phyloP scores from a whole-genome alignment of 345 rosid species.

The Erucastrum elatum region DNA sequence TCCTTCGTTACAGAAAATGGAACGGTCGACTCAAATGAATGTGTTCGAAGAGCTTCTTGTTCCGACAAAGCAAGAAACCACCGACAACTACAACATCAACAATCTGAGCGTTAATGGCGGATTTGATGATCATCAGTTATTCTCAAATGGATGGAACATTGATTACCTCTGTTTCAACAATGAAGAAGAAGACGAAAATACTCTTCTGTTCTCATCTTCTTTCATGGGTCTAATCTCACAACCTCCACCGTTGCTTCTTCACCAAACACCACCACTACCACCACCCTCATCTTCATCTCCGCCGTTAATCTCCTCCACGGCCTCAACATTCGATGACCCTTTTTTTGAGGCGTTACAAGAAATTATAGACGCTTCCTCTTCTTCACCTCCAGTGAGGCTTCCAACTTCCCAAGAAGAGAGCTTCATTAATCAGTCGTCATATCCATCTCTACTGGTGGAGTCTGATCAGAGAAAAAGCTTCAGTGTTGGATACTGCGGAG shows the following conservation, averaged over 20 bases:
- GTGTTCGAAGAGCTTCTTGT: conserved; percentile 69
- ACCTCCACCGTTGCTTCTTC: conserved; percentile 35
- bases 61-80: conserved; percentile 54
- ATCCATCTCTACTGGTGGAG: conserved; percentile 47
- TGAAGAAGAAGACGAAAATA: conserved; percentile 36
- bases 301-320: conserved; percentile 28
- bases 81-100: conserved; percentile 31
- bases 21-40: conserved; percentile 58
- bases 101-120: conserved; percentile 31
- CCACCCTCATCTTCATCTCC: conserved; percentile 39
- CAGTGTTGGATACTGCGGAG: conserved; percentile 45
- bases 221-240: conserved; percentile 43
- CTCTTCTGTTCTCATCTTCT: conserved; percentile 22
- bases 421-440: conserved; percentile 18
- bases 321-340: conserved; percentile 46
- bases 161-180: conserved; percentile 49
- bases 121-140: conserved; percentile 37
- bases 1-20: conserved; percentile 44
- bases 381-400: conserved; percentile 34
- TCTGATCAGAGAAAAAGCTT: conserved; percentile 49
- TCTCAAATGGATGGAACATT: conserved; percentile 52
- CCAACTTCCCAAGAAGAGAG: conserved; percentile 30
- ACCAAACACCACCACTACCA: conserved; percentile 42
- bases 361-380: conserved; percentile 41
- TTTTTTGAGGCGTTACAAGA: conserved; percentile 44